Base-by-base conservation (phyloP, 2,329 filamentous ascomycete genomes). In the Paecilomyces dactylethromorphus region DNA sequence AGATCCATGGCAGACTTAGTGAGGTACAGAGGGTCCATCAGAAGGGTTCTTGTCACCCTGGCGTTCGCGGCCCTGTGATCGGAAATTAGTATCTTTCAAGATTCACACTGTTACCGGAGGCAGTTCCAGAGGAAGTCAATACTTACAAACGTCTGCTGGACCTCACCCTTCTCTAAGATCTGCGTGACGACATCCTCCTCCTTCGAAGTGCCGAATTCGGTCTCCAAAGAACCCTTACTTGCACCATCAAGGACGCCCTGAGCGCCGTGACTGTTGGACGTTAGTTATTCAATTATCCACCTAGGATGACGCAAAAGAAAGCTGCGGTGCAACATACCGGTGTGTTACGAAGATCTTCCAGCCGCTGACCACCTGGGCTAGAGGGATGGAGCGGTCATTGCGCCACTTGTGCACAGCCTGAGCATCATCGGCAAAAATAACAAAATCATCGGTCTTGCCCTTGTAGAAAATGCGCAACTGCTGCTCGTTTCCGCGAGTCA, bases 341-440 rank as follows among this genome's bases (percentile, higher is more conserved):
- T 95, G 90, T 35, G 92, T 96, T 51, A 89, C 80, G 70, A 96
- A 96, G 70, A 99, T 82, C 82, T 96, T 90, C 82, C 91, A 97
- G 7, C 89, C 83, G 59, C 87, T 91, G 58, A 97, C 84, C 58
- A 99, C 92, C 69, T 97, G 87, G 1, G 90, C 84, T 54, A 97
- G 79, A 39, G 94, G 89, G 31, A 94, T 80, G 31, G 84, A 87
- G 71, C 85, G 87, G 80, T 97, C 93, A 3, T 73, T 79, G 81
- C 87, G 86, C 93, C 93, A 97, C 75, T 93, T 87, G 76, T 90
- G 55, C 22, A 60, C 57, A 10, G 61, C 26, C 0, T 55, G 11
- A n/a, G 58, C 70, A 62, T 80, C 82, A 56, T 88, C 85, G 60
- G 85, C 80, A 67, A 87, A 86, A 76, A 90, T 78, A 68, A 89